These are phyloP conservation scores for Haberlea rhodopensis DNA, from an alignment of 257 asterid genomes.

Conservation along the genomic window DNA sequence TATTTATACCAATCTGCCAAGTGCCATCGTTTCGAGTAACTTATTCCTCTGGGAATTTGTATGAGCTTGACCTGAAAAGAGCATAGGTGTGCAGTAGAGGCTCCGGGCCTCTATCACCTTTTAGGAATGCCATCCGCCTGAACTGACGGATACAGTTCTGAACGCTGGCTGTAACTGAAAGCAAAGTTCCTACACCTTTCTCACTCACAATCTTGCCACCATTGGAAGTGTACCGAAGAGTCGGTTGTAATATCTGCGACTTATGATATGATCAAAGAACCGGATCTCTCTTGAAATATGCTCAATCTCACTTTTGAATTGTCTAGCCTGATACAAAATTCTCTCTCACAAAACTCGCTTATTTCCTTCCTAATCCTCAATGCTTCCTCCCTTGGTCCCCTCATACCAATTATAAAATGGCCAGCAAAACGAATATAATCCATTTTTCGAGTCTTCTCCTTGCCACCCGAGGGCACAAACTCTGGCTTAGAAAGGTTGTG, in stretches of 20 bases:
- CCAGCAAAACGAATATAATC: conserved; percentile 79
- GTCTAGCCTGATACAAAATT: conserved; percentile 61
- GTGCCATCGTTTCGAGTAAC: conserved; percentile 78
- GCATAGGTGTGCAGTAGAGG: conserved; percentile 97
- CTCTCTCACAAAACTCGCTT: conserved; percentile 60
- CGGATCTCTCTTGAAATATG: conserved; percentile 81
- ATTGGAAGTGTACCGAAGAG: conserved; percentile 81
- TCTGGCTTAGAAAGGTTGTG: conserved; percentile 99
- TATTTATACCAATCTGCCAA: conserved; percentile 97
- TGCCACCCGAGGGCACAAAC: conserved; percentile 91
- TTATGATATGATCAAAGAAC: conserved; percentile 79
- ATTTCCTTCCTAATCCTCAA: conserved; percentile 66
- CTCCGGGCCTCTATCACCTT: conserved; percentile 92
- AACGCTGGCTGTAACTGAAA: conserved; percentile 83
- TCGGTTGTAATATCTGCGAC: conserved; percentile 80
- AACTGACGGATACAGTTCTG: conserved; percentile 82
- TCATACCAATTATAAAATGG: conserved; percentile 78
- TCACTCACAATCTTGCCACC: conserved; percentile 80
- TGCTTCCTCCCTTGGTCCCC: conserved; percentile 95
- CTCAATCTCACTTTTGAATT: conserved; percentile 80
- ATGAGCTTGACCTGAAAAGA: conserved; percentile 95
- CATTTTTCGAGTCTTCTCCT: conserved; percentile 81
- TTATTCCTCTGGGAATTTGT: conserved; percentile 93
- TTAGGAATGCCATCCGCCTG: conserved; percentile 67
- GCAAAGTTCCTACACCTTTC: conserved; percentile 91